A percentile compares a stretch with the other conserved stretches of the same genome.
Evolutionary conservation across 305 asterid species (phyloP).

Genomic region (Fraxinus floribunda): DNA sequence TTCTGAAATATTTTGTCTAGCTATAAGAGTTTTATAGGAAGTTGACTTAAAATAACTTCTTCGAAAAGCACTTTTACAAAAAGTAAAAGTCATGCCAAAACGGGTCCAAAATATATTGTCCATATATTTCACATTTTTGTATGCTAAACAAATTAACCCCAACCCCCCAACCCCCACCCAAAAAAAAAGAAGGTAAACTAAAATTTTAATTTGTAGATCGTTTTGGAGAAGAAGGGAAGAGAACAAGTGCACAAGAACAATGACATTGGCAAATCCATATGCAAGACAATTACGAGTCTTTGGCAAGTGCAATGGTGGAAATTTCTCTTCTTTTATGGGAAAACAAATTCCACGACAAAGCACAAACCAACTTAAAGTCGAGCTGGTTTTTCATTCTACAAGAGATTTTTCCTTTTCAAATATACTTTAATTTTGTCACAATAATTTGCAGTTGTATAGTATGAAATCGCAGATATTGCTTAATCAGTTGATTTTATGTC

Average conservation of each 20-base stretch:
- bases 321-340: slow-evolving; percentile 29
- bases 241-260: slow-evolving; percentile 23
- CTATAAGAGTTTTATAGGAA: too few species aligned
- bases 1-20: too few species aligned
- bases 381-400: not conserved
- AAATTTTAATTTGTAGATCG: slow-evolving; percentile 21
- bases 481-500: too few species aligned
- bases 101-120: too few species aligned
- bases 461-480: too few species aligned
- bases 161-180: too few species aligned
- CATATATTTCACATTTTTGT: too few species aligned
- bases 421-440: too few species aligned
- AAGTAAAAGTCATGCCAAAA: too few species aligned
- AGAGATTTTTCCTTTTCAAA: not conserved
- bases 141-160: not conserved
- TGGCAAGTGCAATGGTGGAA: slow-evolving; percentile 52
- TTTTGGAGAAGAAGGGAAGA: slow-evolving; percentile 20
- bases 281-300: slow-evolving; percentile 35
- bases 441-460: too few species aligned
- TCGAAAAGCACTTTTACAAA: too few species aligned
- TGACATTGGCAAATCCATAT: slow-evolving; percentile 32
- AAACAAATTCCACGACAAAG: slow-evolving; percentile 21
- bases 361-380: slow-evolving; percentile 20
- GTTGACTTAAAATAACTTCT: too few species aligned
- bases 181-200: not conserved